A percentile compares a stretch with the other conserved stretches of the same genome.
Conservation (phyloP, 139 green algal species). For the Chlamydomonas schloesseri region DNA sequence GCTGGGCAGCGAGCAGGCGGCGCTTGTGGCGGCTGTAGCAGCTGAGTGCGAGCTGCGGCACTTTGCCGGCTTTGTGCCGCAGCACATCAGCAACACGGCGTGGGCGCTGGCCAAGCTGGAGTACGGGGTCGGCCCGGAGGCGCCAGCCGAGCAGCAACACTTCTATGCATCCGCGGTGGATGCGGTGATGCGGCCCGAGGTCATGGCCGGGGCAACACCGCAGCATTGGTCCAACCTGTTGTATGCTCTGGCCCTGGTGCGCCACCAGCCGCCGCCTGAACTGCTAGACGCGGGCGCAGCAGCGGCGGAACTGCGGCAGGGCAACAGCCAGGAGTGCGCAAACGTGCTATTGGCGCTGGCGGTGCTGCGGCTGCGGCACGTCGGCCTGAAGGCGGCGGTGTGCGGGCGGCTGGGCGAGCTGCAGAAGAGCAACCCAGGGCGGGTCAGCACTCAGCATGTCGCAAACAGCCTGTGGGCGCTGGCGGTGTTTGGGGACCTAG, state of each 20-base stretch:
- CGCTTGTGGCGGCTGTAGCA: not conserved
- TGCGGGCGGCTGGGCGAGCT: too few species aligned
- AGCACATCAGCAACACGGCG: too few species aligned
- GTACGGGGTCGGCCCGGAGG: too few species aligned
- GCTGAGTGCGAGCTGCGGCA: too few species aligned
- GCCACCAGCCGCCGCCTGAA: not conserved
- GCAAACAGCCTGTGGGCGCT: too few species aligned
- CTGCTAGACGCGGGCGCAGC: not conserved
- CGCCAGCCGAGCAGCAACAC: not conserved
- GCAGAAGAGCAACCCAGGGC: too few species aligned
- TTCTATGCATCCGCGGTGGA: not conserved
- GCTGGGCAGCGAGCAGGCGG: not conserved
- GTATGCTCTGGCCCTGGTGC: not conserved
- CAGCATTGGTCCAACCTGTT: not conserved
- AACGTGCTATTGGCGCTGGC: not conserved
- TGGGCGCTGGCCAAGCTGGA: too few species aligned
- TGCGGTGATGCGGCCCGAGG: too few species aligned
- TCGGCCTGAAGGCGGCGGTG: too few species aligned
- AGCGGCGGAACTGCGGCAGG: too few species aligned
- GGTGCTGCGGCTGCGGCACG: too few species aligned
- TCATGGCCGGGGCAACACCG: not conserved
- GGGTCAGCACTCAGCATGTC: too few species aligned
- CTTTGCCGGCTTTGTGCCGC: not conserved
- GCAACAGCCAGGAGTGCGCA: not conserved
- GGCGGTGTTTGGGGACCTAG: not conserved